Base-by-base conservation (phyloP, 2,329 filamentous ascomycete species). In the Clonostachys sp. region DNA sequence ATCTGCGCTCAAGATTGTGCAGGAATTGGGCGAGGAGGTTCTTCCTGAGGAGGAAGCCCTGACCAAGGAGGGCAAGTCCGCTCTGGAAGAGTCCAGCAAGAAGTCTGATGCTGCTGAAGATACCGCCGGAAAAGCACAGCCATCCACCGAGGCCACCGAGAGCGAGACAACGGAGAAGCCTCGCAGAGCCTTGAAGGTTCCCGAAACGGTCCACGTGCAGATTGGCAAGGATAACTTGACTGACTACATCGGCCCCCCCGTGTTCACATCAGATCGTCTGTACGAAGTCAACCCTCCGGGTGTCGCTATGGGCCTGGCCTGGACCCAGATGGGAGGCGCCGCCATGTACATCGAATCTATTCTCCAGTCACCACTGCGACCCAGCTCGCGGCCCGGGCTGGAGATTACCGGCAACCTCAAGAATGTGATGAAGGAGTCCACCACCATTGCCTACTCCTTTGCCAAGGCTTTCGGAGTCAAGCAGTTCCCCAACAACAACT, bases 291-390 rank as follows among this genome's bases (percentile, higher is more conserved):
- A 91, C 50, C 94, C 95, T 5, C 82, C 94, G 3, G 94, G 94
- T 67, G 94, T 99, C 14, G 89, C 91, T 18, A 97, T 99, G 94
- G 94, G 94, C 54, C 80, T 99, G 45, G 94, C 94, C 8, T 99
- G 94, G 94, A 99, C 95, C 8, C 89, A 91, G 61, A 90, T 99
- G 81, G 94, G 94, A 51, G 94, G 94, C 50, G 90, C 94, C 5
- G 94, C 94, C 45, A 84, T 99, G 64, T 99, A 99, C 67, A 89
- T 99, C 49, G 94, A 99, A 70, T 95, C 91, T 2, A 97, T 99
- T 52, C 74, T 99, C 45, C 91, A 99, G 64, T 87, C 84, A 50
- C 83, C 88, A 1, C 78, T 97, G 43, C 83, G 83, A 12, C 77
- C 84, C 30, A 78, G 79, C 49, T 92, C 89, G 24, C 80, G 86